Conservation (phyloP, 495 filamentous ascomycete species). For the Neurospora sp. region DNA sequence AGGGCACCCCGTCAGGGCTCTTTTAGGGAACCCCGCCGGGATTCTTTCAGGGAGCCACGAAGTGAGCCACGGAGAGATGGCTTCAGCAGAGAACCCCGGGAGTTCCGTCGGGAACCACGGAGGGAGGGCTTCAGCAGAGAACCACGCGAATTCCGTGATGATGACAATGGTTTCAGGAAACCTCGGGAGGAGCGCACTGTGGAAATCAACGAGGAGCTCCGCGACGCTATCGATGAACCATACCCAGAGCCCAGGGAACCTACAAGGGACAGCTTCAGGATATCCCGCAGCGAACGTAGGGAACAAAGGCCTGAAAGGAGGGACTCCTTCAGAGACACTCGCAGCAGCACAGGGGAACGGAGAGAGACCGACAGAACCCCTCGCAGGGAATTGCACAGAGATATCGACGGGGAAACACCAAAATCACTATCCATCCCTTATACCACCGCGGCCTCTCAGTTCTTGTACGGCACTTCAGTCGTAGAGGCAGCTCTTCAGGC, state of each 20-base stretch:
- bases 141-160: not conserved
- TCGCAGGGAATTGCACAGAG: not conserved
- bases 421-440: slow-evolving; percentile 57
- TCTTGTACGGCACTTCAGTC: slow-evolving; percentile 74
- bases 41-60: not conserved
- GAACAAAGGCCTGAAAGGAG: not conserved
- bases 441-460: slow-evolving; percentile 79
- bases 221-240: not conserved
- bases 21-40: not conserved
- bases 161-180: not conserved
- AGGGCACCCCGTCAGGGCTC: not conserved
- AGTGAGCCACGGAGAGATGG: not conserved
- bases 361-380: slow-evolving; percentile 1
- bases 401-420: not conserved
- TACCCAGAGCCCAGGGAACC: not conserved
- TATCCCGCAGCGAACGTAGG: not conserved
- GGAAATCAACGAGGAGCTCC: not conserved
- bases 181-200: not conserved
- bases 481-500: slow-evolving; percentile 74
- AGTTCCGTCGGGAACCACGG: not conserved
- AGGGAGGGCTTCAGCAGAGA: slow-evolving; percentile 2
- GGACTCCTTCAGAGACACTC: not conserved
- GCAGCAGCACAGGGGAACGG: not conserved
- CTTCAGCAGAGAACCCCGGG: not conserved
- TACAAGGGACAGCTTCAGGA: not conserved